Percentiles rank a stretch among this genome's conserved stretches.
Evolutionary conservation across 2,329 filamentous ascomycete genomes (phyloP).

Genomic region (Mariannaea sp.): DNA sequence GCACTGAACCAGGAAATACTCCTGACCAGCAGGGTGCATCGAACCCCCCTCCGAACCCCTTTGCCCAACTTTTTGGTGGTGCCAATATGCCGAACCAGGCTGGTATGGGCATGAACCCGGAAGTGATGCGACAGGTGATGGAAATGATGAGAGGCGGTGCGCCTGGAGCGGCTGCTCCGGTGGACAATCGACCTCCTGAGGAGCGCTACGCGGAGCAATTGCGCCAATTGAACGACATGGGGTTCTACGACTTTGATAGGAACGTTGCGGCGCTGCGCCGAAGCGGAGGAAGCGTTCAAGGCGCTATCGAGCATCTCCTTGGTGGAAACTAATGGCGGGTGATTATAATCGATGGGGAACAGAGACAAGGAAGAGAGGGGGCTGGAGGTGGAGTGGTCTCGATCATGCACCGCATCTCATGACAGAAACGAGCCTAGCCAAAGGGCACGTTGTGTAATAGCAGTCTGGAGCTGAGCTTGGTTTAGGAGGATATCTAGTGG

Average conservation of each 20-base stretch:
- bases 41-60: constrained; percentile 63
- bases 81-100: constrained; percentile 47
- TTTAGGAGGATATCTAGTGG: constrained; percentile 10
- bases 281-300: constrained; percentile 92
- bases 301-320: constrained; percentile 79
- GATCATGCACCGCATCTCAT: constrained; percentile 13
- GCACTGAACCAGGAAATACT: constrained; percentile 31
- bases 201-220: constrained; percentile 91
- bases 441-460: constrained; percentile 27
- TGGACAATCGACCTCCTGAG: constrained; percentile 88
- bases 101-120: constrained; percentile 56
- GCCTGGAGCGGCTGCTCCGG: constrained; percentile 56
- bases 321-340: constrained; percentile 27
- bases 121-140: constrained; percentile 60
- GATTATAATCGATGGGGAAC: background rate
- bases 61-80: constrained; percentile 64
- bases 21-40: constrained; percentile 33
- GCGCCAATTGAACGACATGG: constrained; percentile 96
- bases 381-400: background rate
- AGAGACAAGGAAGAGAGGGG: constrained; percentile 4
- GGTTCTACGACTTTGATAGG: constrained; percentile 94
- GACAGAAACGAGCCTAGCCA: constrained; percentile 17
- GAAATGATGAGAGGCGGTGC: constrained; percentile 50
- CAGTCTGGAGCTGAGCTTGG: constrained; percentile 19
- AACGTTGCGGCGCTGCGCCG: constrained; percentile 88